Conservation (phyloP, 768 basidiomycete genomes). For the Termitomyces sp. region DNA sequence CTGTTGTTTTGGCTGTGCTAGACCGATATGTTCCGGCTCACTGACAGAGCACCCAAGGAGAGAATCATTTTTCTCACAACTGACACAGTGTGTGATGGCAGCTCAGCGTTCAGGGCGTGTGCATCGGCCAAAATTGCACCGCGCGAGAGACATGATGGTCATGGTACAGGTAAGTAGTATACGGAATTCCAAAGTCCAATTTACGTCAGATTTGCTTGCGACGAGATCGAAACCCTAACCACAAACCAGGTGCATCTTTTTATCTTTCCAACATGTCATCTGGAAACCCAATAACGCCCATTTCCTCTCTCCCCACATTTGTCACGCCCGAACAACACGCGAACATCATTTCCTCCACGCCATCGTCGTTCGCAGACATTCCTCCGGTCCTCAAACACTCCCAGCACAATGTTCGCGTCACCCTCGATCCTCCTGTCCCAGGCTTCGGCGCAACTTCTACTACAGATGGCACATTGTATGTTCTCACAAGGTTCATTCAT, state of each 20-base stretch:
- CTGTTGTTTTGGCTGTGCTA: too few species aligned
- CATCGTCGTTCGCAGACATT: slow-evolving; percentile 78
- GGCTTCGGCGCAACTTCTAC: slow-evolving; percentile 49
- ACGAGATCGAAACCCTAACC: slow-evolving; percentile 12
- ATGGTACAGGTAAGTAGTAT: too few species aligned
- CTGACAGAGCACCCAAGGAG: too few species aligned
- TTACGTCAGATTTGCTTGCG: too few species aligned
- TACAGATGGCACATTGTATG: slow-evolving; percentile 65
- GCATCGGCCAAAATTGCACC: too few species aligned
- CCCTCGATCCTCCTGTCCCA: slow-evolving; percentile 63
- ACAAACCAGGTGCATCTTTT: slow-evolving; percentile 9
- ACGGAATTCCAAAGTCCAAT: too few species aligned
- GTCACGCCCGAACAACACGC: slow-evolving; percentile 60
- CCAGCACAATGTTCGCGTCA: slow-evolving; percentile 63
- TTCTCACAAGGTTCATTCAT: slow-evolving; percentile 70
- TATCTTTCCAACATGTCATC: slow-evolving; percentile 8
- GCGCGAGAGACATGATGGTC: too few species aligned
- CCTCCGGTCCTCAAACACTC: slow-evolving; percentile 75
- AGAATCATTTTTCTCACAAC: too few species aligned
- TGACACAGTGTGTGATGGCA: too few species aligned
- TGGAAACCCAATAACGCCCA: slow-evolving; percentile 23
- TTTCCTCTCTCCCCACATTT: slow-evolving; percentile 30
- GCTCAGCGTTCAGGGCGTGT: too few species aligned
- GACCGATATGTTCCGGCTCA: too few species aligned
- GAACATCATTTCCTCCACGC: slow-evolving; percentile 68